Percentiles rank a stretch among this genome's conserved stretches.
Evolutionary conservation across 2,329 filamentous ascomycete species (phyloP).

Genomic region (Aspergillus tanneri): DNA sequence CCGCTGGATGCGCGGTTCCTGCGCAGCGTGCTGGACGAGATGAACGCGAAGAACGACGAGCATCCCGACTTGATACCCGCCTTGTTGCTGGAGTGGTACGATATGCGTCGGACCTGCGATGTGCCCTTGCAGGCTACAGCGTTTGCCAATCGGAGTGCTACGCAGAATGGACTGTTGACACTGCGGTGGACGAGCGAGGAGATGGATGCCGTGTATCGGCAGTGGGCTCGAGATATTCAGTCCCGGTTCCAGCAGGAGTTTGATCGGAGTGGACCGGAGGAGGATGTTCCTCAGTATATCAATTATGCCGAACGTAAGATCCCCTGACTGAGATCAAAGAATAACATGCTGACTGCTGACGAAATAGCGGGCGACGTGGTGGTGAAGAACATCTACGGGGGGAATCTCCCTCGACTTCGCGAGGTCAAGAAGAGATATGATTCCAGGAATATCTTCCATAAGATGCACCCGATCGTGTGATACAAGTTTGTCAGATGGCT

Average conservation of each 20-base stretch:
- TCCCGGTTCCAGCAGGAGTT: constrained; percentile 26
- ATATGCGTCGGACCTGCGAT: constrained; percentile 42
- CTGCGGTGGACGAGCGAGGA: constrained; percentile 44
- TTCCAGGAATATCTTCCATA: constrained; percentile 49
- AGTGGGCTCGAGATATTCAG: constrained; percentile 40
- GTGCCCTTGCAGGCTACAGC: constrained; percentile 42
- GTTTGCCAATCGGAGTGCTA: constrained; percentile 47
- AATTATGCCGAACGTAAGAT: constrained; percentile 38
- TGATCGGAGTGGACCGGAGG: constrained; percentile 16
- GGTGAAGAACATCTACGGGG: constrained; percentile 46
- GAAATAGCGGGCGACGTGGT: constrained; percentile 31
- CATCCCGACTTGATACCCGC: constrained; percentile 32
- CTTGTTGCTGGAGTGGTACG: constrained; percentile 46
- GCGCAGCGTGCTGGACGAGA: constrained; percentile 31
- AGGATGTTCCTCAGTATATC: constrained; percentile 35
- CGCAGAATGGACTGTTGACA: constrained; percentile 46
- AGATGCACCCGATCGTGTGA: constrained; percentile 33
- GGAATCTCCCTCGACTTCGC: constrained; percentile 44
- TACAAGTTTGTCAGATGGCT: too few species aligned
- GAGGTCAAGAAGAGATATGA: constrained; percentile 49
- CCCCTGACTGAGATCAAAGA: background rate
- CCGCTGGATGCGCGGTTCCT: constrained; percentile 41
- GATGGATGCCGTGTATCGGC: constrained; percentile 39
- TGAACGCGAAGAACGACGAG: constrained; percentile 28
- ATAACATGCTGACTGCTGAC: constrained; percentile 8